These are phyloP conservation scores for Apiospora aurea DNA, from an alignment of 2,329 filamentous ascomycete species.

Conservation along the genomic window DNA sequence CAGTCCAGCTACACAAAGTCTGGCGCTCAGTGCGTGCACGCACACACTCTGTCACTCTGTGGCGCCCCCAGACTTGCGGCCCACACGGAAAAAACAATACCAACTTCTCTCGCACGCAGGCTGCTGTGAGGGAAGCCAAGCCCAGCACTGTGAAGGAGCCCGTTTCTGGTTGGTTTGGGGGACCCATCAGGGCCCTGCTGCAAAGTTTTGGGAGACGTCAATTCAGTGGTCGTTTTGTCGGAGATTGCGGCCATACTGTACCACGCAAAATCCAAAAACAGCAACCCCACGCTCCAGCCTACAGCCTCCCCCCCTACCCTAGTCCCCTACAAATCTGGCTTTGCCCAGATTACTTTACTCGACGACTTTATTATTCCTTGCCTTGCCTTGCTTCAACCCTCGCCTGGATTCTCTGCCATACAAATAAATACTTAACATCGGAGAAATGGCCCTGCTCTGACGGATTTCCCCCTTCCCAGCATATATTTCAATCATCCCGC, in stretches of 20 bases:
- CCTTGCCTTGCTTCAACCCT: constrained; percentile 11
- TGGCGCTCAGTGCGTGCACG: background rate
- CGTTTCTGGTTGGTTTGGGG: constrained; percentile 19
- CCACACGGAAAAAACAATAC: background rate
- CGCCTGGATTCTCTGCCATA: background rate
- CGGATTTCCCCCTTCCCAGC: background rate
- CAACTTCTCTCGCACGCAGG: background rate
- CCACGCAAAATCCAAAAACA: constrained; percentile 14
- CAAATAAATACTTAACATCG: background rate
- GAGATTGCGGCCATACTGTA: constrained; percentile 10
- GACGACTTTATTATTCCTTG: constrained; percentile 19
- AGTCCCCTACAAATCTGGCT: constrained; percentile 17
- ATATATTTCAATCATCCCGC: constrained; percentile 1
- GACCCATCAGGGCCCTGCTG: background rate
- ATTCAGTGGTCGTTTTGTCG: constrained; percentile 18
- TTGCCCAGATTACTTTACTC: constrained; percentile 3
- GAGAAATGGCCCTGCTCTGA: background rate
- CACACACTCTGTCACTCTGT: background rate
- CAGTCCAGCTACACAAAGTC: background rate
- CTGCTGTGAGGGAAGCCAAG: background rate
- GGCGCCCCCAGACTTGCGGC: background rate
- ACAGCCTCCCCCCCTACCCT: constrained; percentile 10
- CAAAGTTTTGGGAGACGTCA: constrained; percentile 7
- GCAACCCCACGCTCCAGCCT: constrained; percentile 18
- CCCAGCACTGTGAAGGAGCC: constrained; percentile 8